These are phyloP conservation scores for Phaffomyces opuntiae DNA, from an alignment of 805 yeast species.

Conservation along the genomic window DNA sequence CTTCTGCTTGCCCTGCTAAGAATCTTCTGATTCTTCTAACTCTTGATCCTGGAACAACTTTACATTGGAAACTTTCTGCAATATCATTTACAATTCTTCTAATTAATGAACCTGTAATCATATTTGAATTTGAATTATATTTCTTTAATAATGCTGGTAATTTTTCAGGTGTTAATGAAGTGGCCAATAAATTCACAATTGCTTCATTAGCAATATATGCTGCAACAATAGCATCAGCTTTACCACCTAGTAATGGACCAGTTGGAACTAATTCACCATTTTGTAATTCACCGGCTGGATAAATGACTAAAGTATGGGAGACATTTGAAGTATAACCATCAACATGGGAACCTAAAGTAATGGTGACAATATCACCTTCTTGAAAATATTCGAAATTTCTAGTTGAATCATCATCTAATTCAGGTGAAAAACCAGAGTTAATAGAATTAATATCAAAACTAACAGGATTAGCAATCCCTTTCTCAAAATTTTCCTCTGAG, in stretches of 20 bases:
- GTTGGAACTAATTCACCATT: slow-evolving; percentile 39
- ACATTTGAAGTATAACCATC: slow-evolving; percentile 91
- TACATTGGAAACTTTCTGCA: slow-evolving; percentile 78
- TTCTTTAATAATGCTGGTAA: slow-evolving; percentile 46
- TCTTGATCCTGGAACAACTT: slow-evolving; percentile 86
- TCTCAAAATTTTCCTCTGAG: slow-evolving; percentile 53
- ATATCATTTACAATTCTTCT: slow-evolving; percentile 77
- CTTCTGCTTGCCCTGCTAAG: slow-evolving; percentile 93
- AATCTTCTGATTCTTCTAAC: slow-evolving; percentile 89
- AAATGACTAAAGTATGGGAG: slow-evolving; percentile 82
- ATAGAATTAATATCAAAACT: slow-evolving; percentile 79
- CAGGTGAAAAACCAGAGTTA: slow-evolving; percentile 79
- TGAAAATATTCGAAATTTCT: slow-evolving; percentile 34
- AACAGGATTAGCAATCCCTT: slow-evolving; percentile 91
- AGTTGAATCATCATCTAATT: slow-evolving; percentile 59
- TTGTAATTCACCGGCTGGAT: slow-evolving; percentile 49
- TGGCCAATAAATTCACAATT: slow-evolving; percentile 67
- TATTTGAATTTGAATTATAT: slow-evolving; percentile 22
- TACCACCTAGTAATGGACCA: slow-evolving; percentile 76
- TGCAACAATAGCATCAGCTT: slow-evolving; percentile 88
- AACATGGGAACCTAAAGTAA: slow-evolving; percentile 82
- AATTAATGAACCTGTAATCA: slow-evolving; percentile 62
- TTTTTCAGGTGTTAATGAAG: slow-evolving; percentile 69
- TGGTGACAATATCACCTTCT: slow-evolving; percentile 81
- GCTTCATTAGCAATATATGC: slow-evolving; percentile 86